Percentiles rank a stretch among this genome's conserved stretches.
Conservation (phyloP, 805 yeast genomes). For the Candida yuanshanica region DNA sequence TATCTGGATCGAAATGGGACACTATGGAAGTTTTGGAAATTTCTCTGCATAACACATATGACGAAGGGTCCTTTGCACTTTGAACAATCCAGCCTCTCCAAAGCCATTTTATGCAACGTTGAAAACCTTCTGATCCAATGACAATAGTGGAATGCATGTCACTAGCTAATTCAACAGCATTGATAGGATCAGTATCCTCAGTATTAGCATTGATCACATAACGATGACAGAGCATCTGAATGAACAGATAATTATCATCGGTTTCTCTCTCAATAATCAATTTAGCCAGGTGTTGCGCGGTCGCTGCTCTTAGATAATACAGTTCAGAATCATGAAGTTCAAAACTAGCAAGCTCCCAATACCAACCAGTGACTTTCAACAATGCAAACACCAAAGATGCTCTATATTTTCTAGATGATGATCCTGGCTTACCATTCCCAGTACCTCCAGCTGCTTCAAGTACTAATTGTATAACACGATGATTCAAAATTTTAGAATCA, state of each 20-base stretch:
- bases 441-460: constrained; percentile 77
- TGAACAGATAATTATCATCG: constrained; percentile 54
- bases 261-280: constrained; percentile 57
- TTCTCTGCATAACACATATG: constrained; percentile 59
- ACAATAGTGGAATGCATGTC: constrained; percentile 77
- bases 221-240: constrained; percentile 72
- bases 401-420: constrained; percentile 57
- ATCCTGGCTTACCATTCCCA: constrained; percentile 49
- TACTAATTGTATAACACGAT: constrained; percentile 52
- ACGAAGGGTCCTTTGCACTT: constrained; percentile 59
- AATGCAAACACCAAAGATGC: constrained; percentile 66
- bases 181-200: constrained; percentile 56
- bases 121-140: constrained; percentile 77
- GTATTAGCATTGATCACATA: constrained; percentile 62
- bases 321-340: constrained; percentile 68
- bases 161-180: constrained; percentile 79
- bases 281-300: constrained; percentile 74
- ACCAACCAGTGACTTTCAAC: constrained; percentile 77
- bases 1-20: constrained; percentile 72
- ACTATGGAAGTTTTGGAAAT: constrained; percentile 47
- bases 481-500: constrained; percentile 55
- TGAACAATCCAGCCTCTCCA: constrained; percentile 95
- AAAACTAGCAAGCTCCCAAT: constrained; percentile 46
- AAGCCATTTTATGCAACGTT: constrained; percentile 80
- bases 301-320: constrained; percentile 50